These are phyloP conservation scores for Camelina hispida DNA, from an alignment of 345 rosid genomes.

Conservation along the genomic window DNA sequence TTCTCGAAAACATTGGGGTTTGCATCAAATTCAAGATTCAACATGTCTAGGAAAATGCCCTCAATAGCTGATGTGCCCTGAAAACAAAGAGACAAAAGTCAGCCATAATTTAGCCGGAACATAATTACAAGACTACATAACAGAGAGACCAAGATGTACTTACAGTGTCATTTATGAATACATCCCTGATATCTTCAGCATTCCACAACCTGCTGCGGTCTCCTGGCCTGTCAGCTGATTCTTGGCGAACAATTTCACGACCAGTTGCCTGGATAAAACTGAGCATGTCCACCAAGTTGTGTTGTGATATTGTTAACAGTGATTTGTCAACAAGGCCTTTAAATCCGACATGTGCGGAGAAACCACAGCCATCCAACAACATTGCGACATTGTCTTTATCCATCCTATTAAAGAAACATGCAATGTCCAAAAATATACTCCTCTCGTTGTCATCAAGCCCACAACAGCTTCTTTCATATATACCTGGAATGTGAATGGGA, in stretches of 20 bases:
- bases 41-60: slow-evolving; percentile 43
- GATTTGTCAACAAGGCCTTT: slow-evolving; percentile 47
- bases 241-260: slow-evolving; percentile 37
- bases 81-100: slow-evolving; percentile 21
- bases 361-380: slow-evolving; percentile 46
- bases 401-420: slow-evolving; percentile 45
- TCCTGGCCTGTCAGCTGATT: slow-evolving; percentile 37
- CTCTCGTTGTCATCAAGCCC: slow-evolving; percentile 46
- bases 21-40: not conserved
- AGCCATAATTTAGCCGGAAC: not conserved
- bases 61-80: slow-evolving; percentile 46
- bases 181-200: not conserved
- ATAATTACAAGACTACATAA: not conserved
- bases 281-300: slow-evolving; percentile 33
- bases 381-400: slow-evolving; percentile 33
- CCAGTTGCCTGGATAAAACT: slow-evolving; percentile 44
- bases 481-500: slow-evolving; percentile 30
- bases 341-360: slow-evolving; percentile 42
- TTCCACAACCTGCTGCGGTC: slow-evolving; percentile 43
- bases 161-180: slow-evolving; percentile 23
- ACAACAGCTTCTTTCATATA: slow-evolving; percentile 39
- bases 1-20: slow-evolving; percentile 11
- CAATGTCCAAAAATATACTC: slow-evolving; percentile 47
- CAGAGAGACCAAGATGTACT: slow-evolving; percentile 6
- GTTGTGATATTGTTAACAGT: slow-evolving; percentile 31